Base-by-base conservation (phyloP, 2,329 filamentous ascomycete genomes). In the Colletotrichum lindemuthianum region DNA sequence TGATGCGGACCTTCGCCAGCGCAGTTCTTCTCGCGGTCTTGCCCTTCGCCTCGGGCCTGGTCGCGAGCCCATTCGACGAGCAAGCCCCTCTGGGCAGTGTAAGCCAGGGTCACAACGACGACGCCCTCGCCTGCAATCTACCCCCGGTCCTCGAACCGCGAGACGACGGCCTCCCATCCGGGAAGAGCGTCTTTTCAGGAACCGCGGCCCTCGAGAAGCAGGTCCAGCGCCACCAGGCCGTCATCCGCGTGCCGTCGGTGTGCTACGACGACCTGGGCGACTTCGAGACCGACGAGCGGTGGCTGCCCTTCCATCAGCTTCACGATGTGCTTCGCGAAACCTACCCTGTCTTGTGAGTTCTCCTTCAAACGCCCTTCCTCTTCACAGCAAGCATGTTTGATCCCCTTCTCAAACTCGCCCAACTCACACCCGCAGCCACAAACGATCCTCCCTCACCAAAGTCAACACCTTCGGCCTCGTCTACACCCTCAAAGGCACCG, bases 381-480 rank as follows among this genome's bases (percentile, higher is more conserved):
- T 9, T 15, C 24, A 7, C 2, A 12, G 44, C 10, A 59, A 13
- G 40, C 37, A 12, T n/a, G n/a, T n/a, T n/a, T n/a, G n/a, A n/a
- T n/a, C n/a, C n/a, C n/a, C n/a, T n/a, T 24, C 24, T 24, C 24
- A 24, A 24, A 24, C 24, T 24, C 24, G 37, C 37, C 9, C 37
- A 3, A 5, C 41, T 44, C 13, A 70, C 34, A 69, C 1, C 0
- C 24, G 9, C 59, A 82, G 79, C 8, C 78, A 83, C 66, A 70
- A 78, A 40, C 73, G 76, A 32, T 79, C 80, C 59, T 72, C 70
- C 39, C 69, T 84, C 8, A 84, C 88, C 64, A 86, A 84, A 48
- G 78, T 90, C 60, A 90, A 90, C 70, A 87, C 82, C 0, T 83
- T 89, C 44, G 88, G 87, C 11, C 77, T 90, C 2, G 76, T 90